Conservation (phyloP, 1,284 basidiomycete genomes). For the Coniophora puteana region DNA sequence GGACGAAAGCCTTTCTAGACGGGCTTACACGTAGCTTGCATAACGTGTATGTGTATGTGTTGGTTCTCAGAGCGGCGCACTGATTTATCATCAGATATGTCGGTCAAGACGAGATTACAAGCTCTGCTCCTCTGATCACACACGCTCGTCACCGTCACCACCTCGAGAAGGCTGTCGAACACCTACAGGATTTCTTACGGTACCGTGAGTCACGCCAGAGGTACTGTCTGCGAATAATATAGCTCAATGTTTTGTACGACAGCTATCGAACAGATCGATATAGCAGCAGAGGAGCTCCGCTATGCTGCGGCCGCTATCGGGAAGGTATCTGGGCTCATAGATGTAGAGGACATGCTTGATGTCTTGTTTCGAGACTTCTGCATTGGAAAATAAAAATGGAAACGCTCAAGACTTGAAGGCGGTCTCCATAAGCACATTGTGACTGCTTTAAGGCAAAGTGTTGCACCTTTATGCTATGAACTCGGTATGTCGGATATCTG, state of each 20-base stretch:
- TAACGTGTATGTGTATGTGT: constrained; percentile 41
- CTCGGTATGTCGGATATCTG: too few relatives aligned
- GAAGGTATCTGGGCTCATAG: constrained; percentile 69
- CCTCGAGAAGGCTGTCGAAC: constrained; percentile 60
- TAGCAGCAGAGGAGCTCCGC: constrained; percentile 82
- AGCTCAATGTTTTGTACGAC: constrained; percentile 3
- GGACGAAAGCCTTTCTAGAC: constrained; percentile 54
- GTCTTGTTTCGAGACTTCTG: constrained; percentile 82
- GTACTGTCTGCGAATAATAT: constrained; percentile 13
- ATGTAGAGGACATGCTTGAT: constrained; percentile 78
- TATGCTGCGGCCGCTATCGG: constrained; percentile 83
- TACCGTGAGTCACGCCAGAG: constrained; percentile 44
- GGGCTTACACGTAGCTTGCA: constrained; percentile 53
- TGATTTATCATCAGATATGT: constrained; percentile 15
- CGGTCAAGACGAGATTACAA: constrained; percentile 20
- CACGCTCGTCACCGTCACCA: constrained; percentile 77
- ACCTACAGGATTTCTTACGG: constrained; percentile 64
- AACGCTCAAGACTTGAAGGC: neutral
- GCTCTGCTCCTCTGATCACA: constrained; percentile 65
- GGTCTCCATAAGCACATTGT: too few relatives aligned
- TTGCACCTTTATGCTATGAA: too few relatives aligned
- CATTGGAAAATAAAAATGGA: constrained; percentile 64
- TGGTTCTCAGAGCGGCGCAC: neutral
- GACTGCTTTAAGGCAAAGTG: too few relatives aligned
- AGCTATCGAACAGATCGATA: constrained; percentile 47